Conservation (phyloP, 148 eudicot species). For the Beta vulgaris region DNA sequence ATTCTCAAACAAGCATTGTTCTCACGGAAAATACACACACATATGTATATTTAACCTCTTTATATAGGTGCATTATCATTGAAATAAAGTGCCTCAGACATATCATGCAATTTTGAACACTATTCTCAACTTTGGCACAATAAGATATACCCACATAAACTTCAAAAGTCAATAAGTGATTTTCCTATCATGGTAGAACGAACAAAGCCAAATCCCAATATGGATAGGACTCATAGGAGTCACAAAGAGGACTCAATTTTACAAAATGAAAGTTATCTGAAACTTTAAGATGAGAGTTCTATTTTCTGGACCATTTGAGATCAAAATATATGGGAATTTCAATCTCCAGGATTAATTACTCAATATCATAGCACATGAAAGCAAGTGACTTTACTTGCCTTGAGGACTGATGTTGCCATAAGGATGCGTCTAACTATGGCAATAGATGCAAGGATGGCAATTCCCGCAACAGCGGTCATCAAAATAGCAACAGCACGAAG, state of each 20-base stretch:
- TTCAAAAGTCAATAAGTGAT: not conserved
- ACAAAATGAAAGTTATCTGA: not conserved
- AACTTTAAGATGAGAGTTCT: not conserved
- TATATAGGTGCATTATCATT: not conserved
- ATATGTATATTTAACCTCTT: too few species aligned
- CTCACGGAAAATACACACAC: too few species aligned
- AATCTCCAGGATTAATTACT: not conserved
- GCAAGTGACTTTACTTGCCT: conserved; percentile 46
- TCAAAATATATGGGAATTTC: not conserved
- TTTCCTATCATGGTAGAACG: not conserved
- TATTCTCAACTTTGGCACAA: not conserved
- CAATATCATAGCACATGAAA: not conserved
- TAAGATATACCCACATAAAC: not conserved
- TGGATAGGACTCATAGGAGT: not conserved
- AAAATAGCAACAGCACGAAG: conserved; percentile 67
- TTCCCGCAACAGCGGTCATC: conserved; percentile 75
- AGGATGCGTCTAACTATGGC: conserved; percentile 91
- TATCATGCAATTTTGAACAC: not conserved
- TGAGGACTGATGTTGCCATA: conserved; percentile 95
- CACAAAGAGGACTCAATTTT: not conserved
- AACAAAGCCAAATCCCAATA: not conserved
- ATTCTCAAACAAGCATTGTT: too few species aligned
- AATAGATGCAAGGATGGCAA: conserved; percentile 73
- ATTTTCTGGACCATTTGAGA: conserved; percentile 11
- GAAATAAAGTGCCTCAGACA: not conserved